Evolutionary conservation across 2,329 filamentous ascomycete genomes (phyloP), one percentile per base, ranked within the genome.

Genomic region (Pseudogymnoascus sp.): DNA sequence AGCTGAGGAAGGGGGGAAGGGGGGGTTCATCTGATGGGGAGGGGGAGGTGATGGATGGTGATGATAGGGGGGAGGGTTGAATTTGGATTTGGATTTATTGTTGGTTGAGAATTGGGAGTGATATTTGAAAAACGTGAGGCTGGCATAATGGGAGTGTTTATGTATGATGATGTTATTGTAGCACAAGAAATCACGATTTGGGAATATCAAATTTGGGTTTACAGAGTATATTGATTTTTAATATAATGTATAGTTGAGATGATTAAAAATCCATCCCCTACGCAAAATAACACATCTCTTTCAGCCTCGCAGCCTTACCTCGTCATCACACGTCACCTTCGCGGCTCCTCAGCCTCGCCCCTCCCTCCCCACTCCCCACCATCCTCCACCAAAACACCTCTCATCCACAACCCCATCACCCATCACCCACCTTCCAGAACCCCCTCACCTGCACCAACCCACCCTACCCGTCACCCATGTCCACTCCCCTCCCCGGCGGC

Each of bases 401-500:
- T 16, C 14, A 16, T 39, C 37, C 37, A 39, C 37, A 39, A 39
- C n/a, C 37, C 37, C 37, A 7, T 11, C n/a, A 39, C 6, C 36
- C 36, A 18, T 18, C 37, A 39, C 14, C n/a, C 4, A 39, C 39
- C 16, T 40, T 42, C 39, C 16, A 42, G 7, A 42, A 42, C n/a
- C 39, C 36, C 5, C 36, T n/a, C 36, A 37, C 29, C 29, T 31
- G 36, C 12, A 37, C 34, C 5, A 12, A 12, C 36, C 14, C 36
- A 37, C 36, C 11, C 12, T 14, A 14, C 36, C 14, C 36, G 6
- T 3, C 0, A 14, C 5, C 36, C 36, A 39, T 39, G 36, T n/a
- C 36, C 14, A n/a, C 39, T n/a, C 39, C n/a, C n/a, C 37, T 40
- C 39, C 39, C 39, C 39, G 83, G 82, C 1, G 83, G 83, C 37